Evolutionary conservation across 176 grass and related monocot genomes (phyloP).

Genomic region (Oryza glumipatula): DNA sequence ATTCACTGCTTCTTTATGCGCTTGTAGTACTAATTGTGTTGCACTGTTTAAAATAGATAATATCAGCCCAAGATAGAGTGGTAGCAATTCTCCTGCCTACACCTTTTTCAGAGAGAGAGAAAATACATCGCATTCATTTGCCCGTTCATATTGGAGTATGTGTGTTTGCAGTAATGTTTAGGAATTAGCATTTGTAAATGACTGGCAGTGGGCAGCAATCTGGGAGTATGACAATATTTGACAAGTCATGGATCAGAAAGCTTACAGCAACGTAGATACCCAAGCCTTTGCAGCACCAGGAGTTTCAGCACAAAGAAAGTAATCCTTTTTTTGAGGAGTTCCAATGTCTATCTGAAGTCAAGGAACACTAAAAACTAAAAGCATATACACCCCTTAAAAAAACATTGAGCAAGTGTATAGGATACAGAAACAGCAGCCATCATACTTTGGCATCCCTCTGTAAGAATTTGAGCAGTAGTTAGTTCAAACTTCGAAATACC

Average conservation of each 20-base stretch:
- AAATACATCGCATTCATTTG: neutral
- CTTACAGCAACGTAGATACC: constrained; percentile 97
- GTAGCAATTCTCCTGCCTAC: neutral
- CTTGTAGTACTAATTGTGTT: constrained; percentile 82
- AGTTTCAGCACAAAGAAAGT: constrained; percentile 97
- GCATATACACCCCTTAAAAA: neutral
- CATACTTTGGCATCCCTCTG: constrained; percentile 94
- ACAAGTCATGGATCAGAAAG: constrained; percentile 33
- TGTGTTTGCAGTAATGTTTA: constrained; percentile 18
- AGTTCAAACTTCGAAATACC: neutral
- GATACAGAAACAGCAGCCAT: constrained; percentile 99
- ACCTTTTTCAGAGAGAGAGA: neutral
- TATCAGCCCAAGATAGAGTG: constrained; percentile 22
- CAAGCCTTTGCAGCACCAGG: constrained; percentile 92
- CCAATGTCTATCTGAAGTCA: constrained; percentile 77
- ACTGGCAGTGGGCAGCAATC: neutral
- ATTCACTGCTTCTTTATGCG: constrained; percentile 96
- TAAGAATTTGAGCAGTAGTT: constrained; percentile 37
- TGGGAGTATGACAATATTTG: constrained; percentile 2
- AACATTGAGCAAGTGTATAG: constrained; percentile 9
- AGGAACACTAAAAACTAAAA: constrained; percentile 55
- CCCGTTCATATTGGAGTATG: neutral
- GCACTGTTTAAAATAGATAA: constrained; percentile 61
- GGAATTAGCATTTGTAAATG: neutral
- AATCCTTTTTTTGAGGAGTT: constrained; percentile 98